Percentiles rank a stretch among this genome's conserved stretches.
Conservation (phyloP, 177 flowering plant genomes). For the Telopea speciosissima region DNA sequence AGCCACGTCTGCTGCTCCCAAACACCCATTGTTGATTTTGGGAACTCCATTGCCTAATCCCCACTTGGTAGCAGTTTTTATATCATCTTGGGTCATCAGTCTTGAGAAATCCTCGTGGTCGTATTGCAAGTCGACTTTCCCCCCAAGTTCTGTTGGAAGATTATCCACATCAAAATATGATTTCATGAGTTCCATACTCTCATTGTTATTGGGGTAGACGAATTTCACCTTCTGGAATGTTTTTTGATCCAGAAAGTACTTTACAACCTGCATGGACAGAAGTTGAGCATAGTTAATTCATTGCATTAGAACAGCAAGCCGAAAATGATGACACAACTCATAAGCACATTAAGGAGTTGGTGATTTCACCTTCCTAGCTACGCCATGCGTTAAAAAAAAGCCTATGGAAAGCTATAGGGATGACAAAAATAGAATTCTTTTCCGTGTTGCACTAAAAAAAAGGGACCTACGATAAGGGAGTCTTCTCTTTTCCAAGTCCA, state of each 20-base stretch:
- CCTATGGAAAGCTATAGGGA: too few species aligned
- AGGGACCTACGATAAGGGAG: too few species aligned
- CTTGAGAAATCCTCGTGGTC: slow-evolving; percentile 86
- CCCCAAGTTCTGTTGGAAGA: slow-evolving; percentile 86
- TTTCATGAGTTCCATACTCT: slow-evolving; percentile 77
- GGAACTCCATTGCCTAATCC: slow-evolving; percentile 38
- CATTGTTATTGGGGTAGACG: slow-evolving; percentile 76
- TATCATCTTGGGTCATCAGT: slow-evolving; percentile 71
- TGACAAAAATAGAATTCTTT: too few species aligned
- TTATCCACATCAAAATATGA: slow-evolving; percentile 69
- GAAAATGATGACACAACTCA: too few species aligned
- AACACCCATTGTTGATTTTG: slow-evolving; percentile 25
- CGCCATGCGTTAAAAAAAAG: too few species aligned
- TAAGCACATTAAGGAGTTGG: too few species aligned
- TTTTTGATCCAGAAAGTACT: slow-evolving; percentile 77
- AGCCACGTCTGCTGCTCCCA: slow-evolving; percentile 45
- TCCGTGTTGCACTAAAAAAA: too few species aligned
- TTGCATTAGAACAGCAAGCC: background rate
- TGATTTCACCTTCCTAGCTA: too few species aligned
- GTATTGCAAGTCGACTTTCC: slow-evolving; percentile 50
- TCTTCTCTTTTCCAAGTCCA: too few species aligned
- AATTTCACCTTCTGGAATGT: slow-evolving; percentile 89
- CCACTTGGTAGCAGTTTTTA: slow-evolving; percentile 59
- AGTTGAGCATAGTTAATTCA: background rate
- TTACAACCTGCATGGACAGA: slow-evolving; percentile 52